Base-by-base conservation (phyloP, 768 basidiomycete genomes). In the Rubroboletus pulcherrimus region DNA sequence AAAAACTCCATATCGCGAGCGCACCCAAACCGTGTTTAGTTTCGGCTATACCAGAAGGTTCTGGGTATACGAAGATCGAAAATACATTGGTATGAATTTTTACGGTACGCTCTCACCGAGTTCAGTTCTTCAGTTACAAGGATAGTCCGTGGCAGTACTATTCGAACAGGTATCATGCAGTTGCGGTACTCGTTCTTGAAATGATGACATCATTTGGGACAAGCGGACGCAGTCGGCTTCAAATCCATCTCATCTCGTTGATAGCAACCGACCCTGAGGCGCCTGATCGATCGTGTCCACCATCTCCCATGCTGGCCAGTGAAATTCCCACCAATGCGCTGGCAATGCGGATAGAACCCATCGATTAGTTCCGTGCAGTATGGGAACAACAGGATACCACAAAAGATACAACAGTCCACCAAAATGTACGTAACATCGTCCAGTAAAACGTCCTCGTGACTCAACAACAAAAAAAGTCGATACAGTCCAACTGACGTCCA, bases 361-460 rank as follows among this genome's bases (percentile, higher is more conserved):
- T 34, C 38, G 3, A 41, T 52, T 33, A 35, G n/a, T 51, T 30
- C 33, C 33, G 53, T n/a, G 39, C 24, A 17, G 11, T 35, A 4
- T 26, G 33, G 39, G 21, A 61, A 29, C 35, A n/a, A 34, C 17
- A 45, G 17, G 30, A 38, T 41, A 49, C 31, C 19, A 44, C 37
- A 26, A 17, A 30, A 31, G 2, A 48, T 37, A 4, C 38, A n/a
- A 33, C 24, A 34, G 41, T 48, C 61, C 61, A 51, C 46, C 60
- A 62, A 62, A 40, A 51, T 11, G 37, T 62, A 63, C 47, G 59
- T 59, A 56, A 56, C 26, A 46, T 17, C 17, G 26, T 50, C 39
- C 46, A 21, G 14, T 33, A 39, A 52, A 11, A 17, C 17, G 42
- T 49, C 51, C 56, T 37, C 3, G 7, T 51, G 60, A 51, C 19